A percentile compares a stretch with the other conserved stretches of the same genome.
Evolutionary conservation across 768 basidiomycete genomes (phyloP).

Genomic region (Naematelia encephala): DNA sequence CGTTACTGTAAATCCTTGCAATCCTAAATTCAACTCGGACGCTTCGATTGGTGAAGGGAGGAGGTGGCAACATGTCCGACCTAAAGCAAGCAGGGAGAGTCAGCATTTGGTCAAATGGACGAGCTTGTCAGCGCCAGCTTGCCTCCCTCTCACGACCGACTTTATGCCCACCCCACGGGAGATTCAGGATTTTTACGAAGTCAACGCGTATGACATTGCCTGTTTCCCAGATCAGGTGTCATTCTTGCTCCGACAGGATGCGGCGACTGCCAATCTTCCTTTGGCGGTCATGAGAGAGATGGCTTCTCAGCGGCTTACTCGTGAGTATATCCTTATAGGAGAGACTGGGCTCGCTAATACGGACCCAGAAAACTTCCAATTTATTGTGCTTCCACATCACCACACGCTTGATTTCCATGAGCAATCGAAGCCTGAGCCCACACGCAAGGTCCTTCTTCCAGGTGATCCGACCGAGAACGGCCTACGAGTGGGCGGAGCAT

Average conservation of each 20-base stretch:
- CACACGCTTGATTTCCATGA: neutral
- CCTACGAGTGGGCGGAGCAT: conserved; percentile 52
- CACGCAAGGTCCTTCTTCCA: conserved; percentile 25
- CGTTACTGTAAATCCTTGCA: conserved; percentile 52
- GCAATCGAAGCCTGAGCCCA: conserved; percentile 32
- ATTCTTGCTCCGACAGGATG: conserved; percentile 69
- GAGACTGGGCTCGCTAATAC: neutral
- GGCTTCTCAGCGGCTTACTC: conserved; percentile 75
- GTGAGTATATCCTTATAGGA: conserved; percentile 22
- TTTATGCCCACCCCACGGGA: conserved; percentile 68
- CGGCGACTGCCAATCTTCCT: conserved; percentile 38
- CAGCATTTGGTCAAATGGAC: conserved; percentile 86
- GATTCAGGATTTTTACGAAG: conserved; percentile 76
- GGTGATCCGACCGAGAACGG: conserved; percentile 58
- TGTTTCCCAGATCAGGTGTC: conserved; percentile 79
- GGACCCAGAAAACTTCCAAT: conserved; percentile 78
- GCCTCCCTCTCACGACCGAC: conserved; percentile 85
- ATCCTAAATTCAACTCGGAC: conserved; percentile 30
- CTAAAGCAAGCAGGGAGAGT: conserved; percentile 59
- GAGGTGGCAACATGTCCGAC: conserved; percentile 84
- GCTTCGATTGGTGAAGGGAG: conserved; percentile 56
- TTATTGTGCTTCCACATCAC: conserved; percentile 60
- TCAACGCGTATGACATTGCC: conserved; percentile 83
- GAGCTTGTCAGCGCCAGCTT: conserved; percentile 75
- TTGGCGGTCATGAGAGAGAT: conserved; percentile 69